A percentile compares a stretch with the other conserved stretches of the same genome.
Evolutionary conservation across 139 green algal genomes (phyloP).

Genomic region (Penium margaritaceum): DNA sequence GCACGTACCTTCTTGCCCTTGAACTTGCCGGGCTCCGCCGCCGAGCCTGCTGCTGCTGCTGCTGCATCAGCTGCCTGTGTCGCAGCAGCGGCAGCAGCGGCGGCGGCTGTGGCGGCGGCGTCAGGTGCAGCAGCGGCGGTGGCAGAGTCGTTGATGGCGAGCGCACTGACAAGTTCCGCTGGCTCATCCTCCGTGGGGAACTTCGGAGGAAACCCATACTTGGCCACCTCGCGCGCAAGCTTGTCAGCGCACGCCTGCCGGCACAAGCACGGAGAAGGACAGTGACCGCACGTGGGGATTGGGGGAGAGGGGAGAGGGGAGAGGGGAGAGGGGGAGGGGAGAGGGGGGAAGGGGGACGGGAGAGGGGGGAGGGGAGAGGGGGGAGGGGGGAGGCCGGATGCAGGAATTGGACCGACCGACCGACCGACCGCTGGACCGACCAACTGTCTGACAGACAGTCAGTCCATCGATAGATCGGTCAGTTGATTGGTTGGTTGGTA

Average conservation of each 20-base stretch:
- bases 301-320: neutral
- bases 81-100: neutral
- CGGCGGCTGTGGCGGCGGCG: slow-evolving; percentile 9
- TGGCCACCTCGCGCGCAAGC: slow-evolving; percentile 44
- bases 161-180: neutral
- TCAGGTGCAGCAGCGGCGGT: neutral
- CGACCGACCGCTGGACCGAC: too few species aligned
- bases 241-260: slow-evolving; percentile 80
- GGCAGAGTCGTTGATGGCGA: neutral
- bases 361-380: too few species aligned
- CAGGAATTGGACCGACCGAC: too few species aligned
- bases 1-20: slow-evolving; percentile 78
- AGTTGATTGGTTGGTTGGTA: too few species aligned
- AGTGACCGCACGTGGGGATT: too few species aligned
- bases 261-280: slow-evolving; percentile 11
- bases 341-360: too few species aligned
- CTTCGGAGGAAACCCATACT: slow-evolving; percentile 76
- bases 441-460: too few species aligned
- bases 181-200: slow-evolving; percentile 64
- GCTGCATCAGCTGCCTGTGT: slow-evolving; percentile 1
- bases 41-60: slow-evolving; percentile 6
- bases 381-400: neutral
- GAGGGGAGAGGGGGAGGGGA: neutral
- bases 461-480: too few species aligned
- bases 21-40: slow-evolving; percentile 79